phyloP scores from a whole-genome alignment of 306 rosid genomes.

The Ceratonia siliqua region DNA sequence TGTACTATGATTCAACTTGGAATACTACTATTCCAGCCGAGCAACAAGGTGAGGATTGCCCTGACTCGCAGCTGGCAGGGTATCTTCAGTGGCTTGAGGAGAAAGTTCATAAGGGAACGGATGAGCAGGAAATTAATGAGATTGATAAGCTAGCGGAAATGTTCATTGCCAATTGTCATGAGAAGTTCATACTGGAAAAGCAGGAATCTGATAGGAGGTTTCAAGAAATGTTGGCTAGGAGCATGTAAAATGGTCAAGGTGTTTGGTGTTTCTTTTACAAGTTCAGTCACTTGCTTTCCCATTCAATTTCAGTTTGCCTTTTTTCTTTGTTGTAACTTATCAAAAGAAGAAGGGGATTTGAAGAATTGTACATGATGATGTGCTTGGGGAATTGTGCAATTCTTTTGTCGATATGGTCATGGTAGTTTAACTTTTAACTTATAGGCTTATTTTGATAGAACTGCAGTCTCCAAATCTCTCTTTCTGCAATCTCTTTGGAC shows the following conservation, averaged over 20 bases:
- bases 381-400: slow-evolving; percentile 40
- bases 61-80: slow-evolving; percentile 60
- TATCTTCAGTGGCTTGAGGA: slow-evolving; percentile 91
- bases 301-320: not conserved
- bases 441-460: not conserved
- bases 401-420: slow-evolving; percentile 33
- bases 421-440: slow-evolving; percentile 6
- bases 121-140: slow-evolving; percentile 39
- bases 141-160: slow-evolving; percentile 69
- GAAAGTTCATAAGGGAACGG: slow-evolving; percentile 12
- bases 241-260: slow-evolving; percentile 26
- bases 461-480: not conserved
- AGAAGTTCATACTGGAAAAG: slow-evolving; percentile 82
- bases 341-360: slow-evolving; percentile 24
- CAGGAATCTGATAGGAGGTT: slow-evolving; percentile 80
- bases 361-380: slow-evolving; percentile 40
- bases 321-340: slow-evolving; percentile 9
- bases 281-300: not conserved
- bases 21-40: slow-evolving; percentile 33
- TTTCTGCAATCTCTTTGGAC: not conserved
- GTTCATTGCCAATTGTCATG: slow-evolving; percentile 82
- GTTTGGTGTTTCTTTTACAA: slow-evolving; percentile 11
- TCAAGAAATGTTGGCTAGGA: slow-evolving; percentile 81
- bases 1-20: slow-evolving; percentile 53
- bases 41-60: slow-evolving; percentile 6